phyloP scores from a whole-genome alignment of 202 grass and related monocot species.

The Tripidium arundinaceum region DNA sequence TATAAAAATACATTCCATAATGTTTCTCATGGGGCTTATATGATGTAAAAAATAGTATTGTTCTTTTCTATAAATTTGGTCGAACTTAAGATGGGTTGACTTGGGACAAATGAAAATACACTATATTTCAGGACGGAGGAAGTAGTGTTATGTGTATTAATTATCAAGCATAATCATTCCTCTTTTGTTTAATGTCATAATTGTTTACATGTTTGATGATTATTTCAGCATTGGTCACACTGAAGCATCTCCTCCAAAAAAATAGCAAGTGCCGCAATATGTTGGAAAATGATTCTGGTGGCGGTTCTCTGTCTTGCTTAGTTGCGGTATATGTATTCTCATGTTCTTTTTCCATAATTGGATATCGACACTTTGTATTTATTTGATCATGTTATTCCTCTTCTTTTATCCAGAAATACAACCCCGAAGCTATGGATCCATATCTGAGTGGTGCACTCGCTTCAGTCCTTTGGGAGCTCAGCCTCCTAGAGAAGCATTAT shows the following conservation, averaged over 20 bases:
- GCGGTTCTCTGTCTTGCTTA: conserved; percentile 81
- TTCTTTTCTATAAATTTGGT: too few species aligned
- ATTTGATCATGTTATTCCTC: neutral
- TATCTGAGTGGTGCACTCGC: conserved; percentile 86
- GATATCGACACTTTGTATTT: neutral
- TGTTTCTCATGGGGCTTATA: too few species aligned
- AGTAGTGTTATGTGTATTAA: neutral
- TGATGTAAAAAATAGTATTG: too few species aligned
- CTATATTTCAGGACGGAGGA: too few species aligned
- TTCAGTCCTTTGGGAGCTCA: conserved; percentile 93
- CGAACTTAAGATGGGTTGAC: too few species aligned
- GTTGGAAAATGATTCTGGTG: conserved; percentile 93
- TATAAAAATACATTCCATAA: too few species aligned
- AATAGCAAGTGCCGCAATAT: conserved; percentile 87
- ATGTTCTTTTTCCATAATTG: conserved; percentile 10
- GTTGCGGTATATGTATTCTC: conserved; percentile 54
- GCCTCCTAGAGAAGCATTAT: conserved; percentile 85
- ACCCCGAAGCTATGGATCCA: conserved; percentile 79
- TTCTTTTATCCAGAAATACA: conserved; percentile 70
- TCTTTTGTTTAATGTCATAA: neutral
- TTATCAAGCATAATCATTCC: neutral
- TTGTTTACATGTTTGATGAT: neutral
- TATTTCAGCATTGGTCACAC: conserved; percentile 69
- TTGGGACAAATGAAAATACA: too few species aligned
- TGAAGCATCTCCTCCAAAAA: conserved; percentile 92